Percentiles rank a stretch among this genome's conserved stretches.
These are phyloP conservation scores for Calonectria leucothoes DNA, from an alignment of 2,329 filamentous ascomycete genomes.

Conservation along the genomic window DNA sequence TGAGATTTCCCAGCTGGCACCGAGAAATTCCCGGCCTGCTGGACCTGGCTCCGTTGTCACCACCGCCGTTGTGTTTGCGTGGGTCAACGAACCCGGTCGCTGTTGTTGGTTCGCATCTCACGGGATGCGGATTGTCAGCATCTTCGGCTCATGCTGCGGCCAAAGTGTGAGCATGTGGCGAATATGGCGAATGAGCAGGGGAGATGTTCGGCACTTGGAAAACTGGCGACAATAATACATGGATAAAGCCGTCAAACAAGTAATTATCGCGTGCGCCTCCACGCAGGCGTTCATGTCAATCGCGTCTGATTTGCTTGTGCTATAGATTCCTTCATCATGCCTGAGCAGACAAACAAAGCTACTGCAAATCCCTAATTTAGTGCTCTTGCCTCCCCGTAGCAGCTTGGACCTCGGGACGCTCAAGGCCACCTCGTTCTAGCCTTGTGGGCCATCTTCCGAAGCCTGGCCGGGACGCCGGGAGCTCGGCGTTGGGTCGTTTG, in stretches of 20 bases:
- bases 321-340: neutral
- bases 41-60: neutral
- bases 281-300: neutral
- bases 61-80: neutral
- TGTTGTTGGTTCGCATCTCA: neutral
- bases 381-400: neutral
- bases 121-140: neutral
- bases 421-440: neutral
- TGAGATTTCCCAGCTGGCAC: neutral
- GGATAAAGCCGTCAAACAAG: neutral
- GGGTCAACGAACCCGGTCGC: neutral
- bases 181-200: too few species aligned
- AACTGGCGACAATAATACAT: neutral
- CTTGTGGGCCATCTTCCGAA: neutral
- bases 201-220: neutral
- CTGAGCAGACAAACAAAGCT: neutral
- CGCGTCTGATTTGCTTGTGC: too few species aligned
- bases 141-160: neutral
- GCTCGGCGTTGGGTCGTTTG: neutral
- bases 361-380: neutral
- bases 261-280: neutral
- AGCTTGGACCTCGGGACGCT: neutral
- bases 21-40: neutral
- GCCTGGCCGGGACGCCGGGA: neutral
- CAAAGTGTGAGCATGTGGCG: neutral